Base-by-base conservation (phyloP, 202 grass and related monocot genomes). In the Eragrostis tef region DNA sequence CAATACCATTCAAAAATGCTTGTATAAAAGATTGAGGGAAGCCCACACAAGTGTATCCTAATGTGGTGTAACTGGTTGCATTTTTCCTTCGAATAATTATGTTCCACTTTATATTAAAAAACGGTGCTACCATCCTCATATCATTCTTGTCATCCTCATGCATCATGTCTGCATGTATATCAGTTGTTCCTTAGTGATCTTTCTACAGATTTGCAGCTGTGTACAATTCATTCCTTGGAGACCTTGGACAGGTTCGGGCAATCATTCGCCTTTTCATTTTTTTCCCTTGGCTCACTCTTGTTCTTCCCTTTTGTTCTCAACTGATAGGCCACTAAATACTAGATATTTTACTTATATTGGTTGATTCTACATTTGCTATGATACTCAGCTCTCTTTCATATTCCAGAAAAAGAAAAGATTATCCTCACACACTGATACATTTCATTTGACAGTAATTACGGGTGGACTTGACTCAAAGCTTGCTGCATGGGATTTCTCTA, bases 31-130 rank as follows among this genome's bases (percentile, higher is more conserved):
- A 89, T 79, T 98, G 79, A 94, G 95, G 90, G 84, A 81, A 57
- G 95, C 90, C 53, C 92, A 98, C 80, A 88, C 92, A 74, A 98
- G 87, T 80, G 95, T 98, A 98, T 94, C 86, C 94, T 87, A 70
- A 51, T 72, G 9, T 72, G 60, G 26, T 78, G 52, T 46, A 67
- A 65, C 20, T 87, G 67, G 41, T 77, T 51, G 20, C n/a, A 25
- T 53, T 76, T 71, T 54, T 24, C 9, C 67, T 88, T 84, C 12
- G 9, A 25, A 68, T 78, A 42, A 47, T 16, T 16, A 3, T 54
- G 41, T 82, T 69, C 17, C 52, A 41, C 34, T 68, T 65, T 68
- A 64, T 78, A 34, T 57, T 88, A 69, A 41, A 59, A 75, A 45
- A 17, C 16, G 70, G 2, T 65, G 61, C 68, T 49, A 19, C 59